Base-by-base conservation (phyloP, 129 eudicot species). In the Gnaphalium uliginosum region DNA sequence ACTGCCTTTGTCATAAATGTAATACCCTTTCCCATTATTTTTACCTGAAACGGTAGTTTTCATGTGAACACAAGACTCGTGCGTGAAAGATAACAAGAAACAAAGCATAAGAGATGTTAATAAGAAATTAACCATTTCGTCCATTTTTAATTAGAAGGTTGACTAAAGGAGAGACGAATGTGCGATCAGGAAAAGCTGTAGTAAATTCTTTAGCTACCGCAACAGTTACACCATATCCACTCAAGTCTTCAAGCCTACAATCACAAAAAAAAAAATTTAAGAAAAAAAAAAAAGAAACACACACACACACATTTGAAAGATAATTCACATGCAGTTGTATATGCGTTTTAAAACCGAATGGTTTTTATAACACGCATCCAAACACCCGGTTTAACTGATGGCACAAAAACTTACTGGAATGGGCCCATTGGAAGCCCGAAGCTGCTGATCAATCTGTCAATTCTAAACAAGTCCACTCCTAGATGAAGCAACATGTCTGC, bases 401-500 rank as follows among this genome's bases (percentile, higher is more conserved):
- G 14, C 39, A 4, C 32, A 73, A 7, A 59, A 50, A 73, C 15
- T 88, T 90, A 94, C 99, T 94, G 99, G 84, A 94, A 87, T 9
- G 99, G 99, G 13, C 99, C 99, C 87, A 94, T 83, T 21, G 99
- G 99, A 64, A 94, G 84, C 67, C 99, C 99, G 76, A 94, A 94
- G 64, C 85, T 78, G 80, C 77, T 82, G 78, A 94, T 94, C 71
- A 89, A 80, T 57, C 85, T 81, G 77, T 94, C 99, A 11, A 94
- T 83, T 83, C 99, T 89, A 84, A 90, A 89, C n/a, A 89, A 67
- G 73, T 94, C 99, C 14, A 94, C 97, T 30, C 99, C 99, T 54
- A 94, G 29, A 79, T 91, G 86, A 75, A 87, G 86, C 84, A 94
- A 80, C 64, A 88, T 66, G 19, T 85, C 87, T 27, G 99, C 97